These are phyloP conservation scores for Penicillium roqueforti DNA, from an alignment of 495 filamentous ascomycete genomes.

Conservation along the genomic window DNA sequence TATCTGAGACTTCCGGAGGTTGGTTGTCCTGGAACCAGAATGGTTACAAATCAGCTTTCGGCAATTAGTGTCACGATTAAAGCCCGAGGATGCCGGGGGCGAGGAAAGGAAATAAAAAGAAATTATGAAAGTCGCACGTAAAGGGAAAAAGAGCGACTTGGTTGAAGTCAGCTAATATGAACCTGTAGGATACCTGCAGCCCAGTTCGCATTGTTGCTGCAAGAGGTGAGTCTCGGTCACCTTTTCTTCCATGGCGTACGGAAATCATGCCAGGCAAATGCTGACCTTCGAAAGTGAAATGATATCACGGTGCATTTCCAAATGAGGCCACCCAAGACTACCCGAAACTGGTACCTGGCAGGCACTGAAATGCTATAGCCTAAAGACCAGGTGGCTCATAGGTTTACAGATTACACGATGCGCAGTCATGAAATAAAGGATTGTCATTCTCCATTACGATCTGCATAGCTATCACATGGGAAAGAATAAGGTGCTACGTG, in stretches of 20 bases:
- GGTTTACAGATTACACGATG: background rate
- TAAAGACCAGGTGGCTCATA: background rate
- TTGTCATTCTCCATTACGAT: slow-evolving; percentile 20
- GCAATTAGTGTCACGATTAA: slow-evolving; percentile 4
- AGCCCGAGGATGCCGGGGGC: background rate
- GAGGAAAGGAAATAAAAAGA: background rate
- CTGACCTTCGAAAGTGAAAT: background rate
- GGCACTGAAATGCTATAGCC: background rate
- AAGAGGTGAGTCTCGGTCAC: slow-evolving; percentile 3
- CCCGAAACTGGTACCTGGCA: slow-evolving; percentile 18
- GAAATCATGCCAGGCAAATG: background rate
- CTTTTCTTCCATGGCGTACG: background rate
- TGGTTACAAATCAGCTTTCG: background rate
- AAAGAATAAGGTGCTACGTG: background rate
- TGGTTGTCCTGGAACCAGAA: background rate
- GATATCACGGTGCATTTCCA: slow-evolving; percentile 21
- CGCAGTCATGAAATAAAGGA: background rate
- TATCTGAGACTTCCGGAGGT: slow-evolving; percentile 15
- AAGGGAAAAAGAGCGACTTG: background rate
- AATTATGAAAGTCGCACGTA: slow-evolving; percentile 2
- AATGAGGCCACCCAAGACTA: slow-evolving; percentile 11
- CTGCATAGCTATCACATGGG: slow-evolving; percentile 10
- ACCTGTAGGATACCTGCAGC: slow-evolving; percentile 16
- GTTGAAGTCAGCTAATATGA: slow-evolving; percentile 24
- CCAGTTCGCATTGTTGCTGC: slow-evolving; percentile 19